Evolutionary conservation across 768 basidiomycete genomes (phyloP), one percentile per base, ranked within the genome.

Genomic region (Psilocybe azurescens): DNA sequence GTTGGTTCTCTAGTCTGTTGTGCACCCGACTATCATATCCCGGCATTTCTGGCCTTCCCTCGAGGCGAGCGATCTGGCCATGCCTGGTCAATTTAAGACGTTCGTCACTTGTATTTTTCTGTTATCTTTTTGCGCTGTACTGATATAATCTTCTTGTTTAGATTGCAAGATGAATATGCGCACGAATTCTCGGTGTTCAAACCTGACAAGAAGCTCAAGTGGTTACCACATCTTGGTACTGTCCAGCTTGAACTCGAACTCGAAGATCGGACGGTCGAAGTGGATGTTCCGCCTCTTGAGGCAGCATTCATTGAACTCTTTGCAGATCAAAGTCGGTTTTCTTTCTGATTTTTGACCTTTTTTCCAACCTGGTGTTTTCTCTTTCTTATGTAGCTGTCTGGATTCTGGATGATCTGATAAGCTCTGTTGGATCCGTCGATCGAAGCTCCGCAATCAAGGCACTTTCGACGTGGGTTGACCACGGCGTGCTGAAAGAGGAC

Each of bases 1-100:
- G 56, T 10, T 50, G 9, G 28, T 54, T 28, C 44, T 52, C 16
- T 61, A 94, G 89, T 86, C 86, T 5, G 78, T 87, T 14, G 78
- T 99, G 2, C 94, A 96, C 69, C 93, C 96, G 1, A 91, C 90
- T 0, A 89, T 99, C 68, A 91, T 99, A 41, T 99, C 97, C 10
- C 85, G 88, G 11, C 89, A 97, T 68, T 99, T 98, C 76, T 99
- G 97, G 97, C 97, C 97, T 0, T 77, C 89, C 1, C 80, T 97
- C 28, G 90, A 93, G 67, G 77, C 89, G 2, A 86, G 86, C 59
- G 84, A 83, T 14, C 81, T 97, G 60, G 73, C 80, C 47, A 90
- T 99, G 84, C 94, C 96, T 0, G 93, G 93, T 2, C 93, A 94
- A 72, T 89, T 97, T 70, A 84, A 86, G 67, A 75, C 75, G 96